These are phyloP conservation scores for Trichoderma harzianum DNA, from an alignment of 2,329 filamentous ascomycete species.

Conservation along the genomic window DNA sequence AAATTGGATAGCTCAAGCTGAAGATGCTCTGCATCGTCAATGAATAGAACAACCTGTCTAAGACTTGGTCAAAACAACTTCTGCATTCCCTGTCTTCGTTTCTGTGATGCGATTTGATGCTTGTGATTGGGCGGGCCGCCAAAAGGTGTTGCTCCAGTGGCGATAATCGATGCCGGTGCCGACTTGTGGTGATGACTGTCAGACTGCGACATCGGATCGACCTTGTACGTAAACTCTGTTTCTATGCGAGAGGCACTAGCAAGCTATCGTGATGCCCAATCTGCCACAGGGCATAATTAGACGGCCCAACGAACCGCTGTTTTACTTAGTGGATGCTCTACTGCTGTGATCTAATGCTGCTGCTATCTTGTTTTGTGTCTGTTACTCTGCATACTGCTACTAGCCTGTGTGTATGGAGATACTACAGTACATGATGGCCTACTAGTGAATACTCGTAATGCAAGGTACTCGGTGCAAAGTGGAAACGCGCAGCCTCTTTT, in stretches of 20 bases:
- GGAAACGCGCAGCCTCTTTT: not conserved
- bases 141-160: not conserved
- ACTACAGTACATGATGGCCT: not conserved
- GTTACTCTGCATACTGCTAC: not conserved
- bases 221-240: not conserved
- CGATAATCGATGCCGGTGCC: not conserved
- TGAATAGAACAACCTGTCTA: constrained; percentile 14
- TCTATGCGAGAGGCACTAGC: not conserved
- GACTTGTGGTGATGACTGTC: not conserved
- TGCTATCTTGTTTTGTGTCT: not conserved
- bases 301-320: not conserved
- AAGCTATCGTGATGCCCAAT: not conserved
- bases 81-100: not conserved
- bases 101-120: not conserved
- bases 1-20: constrained; percentile 13
- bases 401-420: not conserved
- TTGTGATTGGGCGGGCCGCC: not conserved
- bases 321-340: not conserved
- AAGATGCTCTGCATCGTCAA: constrained; percentile 2
- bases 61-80: constrained; percentile 6
- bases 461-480: not conserved
- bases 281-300: not conserved
- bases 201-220: constrained; percentile 10
- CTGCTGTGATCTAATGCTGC: not conserved
- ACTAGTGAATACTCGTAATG: not conserved